These are phyloP conservation scores for Passiflora organensis DNA, from an alignment of 345 rosid genomes.

Conservation along the genomic window DNA sequence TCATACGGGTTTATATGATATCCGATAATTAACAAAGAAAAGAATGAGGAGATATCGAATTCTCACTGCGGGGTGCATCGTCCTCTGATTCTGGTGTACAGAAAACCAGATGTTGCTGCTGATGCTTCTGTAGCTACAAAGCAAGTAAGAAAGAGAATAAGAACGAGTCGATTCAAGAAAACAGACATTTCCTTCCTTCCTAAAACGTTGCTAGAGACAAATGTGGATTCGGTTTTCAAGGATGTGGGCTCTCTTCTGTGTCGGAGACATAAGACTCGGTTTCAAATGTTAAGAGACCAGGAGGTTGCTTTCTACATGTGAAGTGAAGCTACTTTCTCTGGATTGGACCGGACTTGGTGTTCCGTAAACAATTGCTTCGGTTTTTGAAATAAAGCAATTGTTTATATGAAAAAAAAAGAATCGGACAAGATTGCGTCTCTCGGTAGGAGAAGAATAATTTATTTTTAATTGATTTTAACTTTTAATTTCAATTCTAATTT, in stretches of 20 bases:
- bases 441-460: neutral
- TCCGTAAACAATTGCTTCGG: neutral
- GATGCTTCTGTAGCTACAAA: conserved; percentile 1
- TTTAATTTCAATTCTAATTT: too few species aligned
- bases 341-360: neutral
- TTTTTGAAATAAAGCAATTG: neutral
- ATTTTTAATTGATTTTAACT: too few species aligned
- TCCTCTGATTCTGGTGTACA: conserved; percentile 65
- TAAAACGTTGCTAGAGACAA: too few species aligned
- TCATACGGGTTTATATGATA: too few species aligned
- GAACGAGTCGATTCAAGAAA: neutral
- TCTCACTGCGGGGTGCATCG: conserved; percentile 76
- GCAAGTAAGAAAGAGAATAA: neutral
- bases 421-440: neutral
- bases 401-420: neutral
- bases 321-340: neutral
- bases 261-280: neutral
- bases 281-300: neutral
- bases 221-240: too few species aligned
- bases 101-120: conserved; percentile 38
- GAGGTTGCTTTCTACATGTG: neutral
- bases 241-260: too few species aligned
- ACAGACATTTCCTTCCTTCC: neutral
- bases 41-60: neutral
- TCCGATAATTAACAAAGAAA: too few species aligned